These are phyloP conservation scores for Musa schizocarpa DNA, from an alignment of 176 grass and related monocot genomes.

Conservation along the genomic window DNA sequence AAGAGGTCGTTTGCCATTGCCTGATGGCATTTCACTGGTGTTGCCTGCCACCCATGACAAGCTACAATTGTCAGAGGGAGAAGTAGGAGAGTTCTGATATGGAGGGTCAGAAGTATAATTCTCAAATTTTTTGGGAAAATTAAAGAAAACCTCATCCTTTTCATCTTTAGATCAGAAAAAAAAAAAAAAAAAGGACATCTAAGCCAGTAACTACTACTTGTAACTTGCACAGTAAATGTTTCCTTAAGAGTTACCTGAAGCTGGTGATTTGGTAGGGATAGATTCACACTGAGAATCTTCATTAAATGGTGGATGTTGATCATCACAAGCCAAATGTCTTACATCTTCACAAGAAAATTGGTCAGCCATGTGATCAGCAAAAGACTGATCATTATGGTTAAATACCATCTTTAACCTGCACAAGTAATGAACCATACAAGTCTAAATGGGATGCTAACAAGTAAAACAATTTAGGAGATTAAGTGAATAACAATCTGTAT, in stretches of 20 bases:
- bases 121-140: constrained; percentile 24
- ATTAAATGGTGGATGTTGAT: constrained; percentile 19
- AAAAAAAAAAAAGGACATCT: constrained; percentile 12
- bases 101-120: constrained; percentile 23
- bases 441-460: no score
- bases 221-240: constrained; percentile 9
- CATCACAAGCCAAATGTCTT: constrained; percentile 20
- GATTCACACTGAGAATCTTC: constrained; percentile 22
- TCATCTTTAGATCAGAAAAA: constrained; percentile 26
- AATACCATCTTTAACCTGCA: constrained; percentile 62
- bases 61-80: constrained; percentile 18
- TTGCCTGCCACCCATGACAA: constrained; percentile 10
- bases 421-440: background rate
- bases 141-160: constrained; percentile 28
- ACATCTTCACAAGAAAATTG: constrained; percentile 34
- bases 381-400: constrained; percentile 26
- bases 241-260: constrained; percentile 32
- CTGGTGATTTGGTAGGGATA: constrained; percentile 17
- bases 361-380: constrained; percentile 28
- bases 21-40: constrained; percentile 15
- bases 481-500: no score
- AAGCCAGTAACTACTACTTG: constrained; percentile 18
- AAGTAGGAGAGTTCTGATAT: constrained; percentile 12
- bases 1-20: constrained; percentile 37
- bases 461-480: no score